Conservation (phyloP, 352 stramenopile species). For the Pythium vanterpoolii region DNA sequence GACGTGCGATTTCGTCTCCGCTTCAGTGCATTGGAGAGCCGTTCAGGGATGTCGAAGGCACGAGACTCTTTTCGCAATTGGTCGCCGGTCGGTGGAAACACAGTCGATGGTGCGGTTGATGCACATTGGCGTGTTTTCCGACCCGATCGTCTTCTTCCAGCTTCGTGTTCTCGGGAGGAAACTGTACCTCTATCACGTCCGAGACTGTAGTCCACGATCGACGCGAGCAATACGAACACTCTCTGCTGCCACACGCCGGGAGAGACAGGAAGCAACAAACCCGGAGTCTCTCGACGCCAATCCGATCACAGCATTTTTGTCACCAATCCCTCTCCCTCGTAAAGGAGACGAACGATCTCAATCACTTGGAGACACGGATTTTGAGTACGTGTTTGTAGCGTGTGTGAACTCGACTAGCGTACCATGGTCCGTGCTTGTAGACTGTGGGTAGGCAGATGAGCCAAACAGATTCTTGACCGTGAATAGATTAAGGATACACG, state of each 20-base stretch:
- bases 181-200: conserved; percentile 27
- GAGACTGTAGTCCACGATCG: not conserved
- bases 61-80: conserved; percentile 4
- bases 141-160: conserved; percentile 18
- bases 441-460: conserved; percentile 11
- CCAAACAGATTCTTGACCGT: not conserved
- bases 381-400: not conserved
- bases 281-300: not conserved
- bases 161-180: conserved; percentile 14
- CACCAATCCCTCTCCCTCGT: not conserved
- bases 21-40: conserved; percentile 4
- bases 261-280: not conserved
- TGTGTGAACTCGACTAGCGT: conserved; percentile 5
- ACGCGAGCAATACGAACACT: not conserved
- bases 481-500: not conserved
- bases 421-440: conserved; percentile 8
- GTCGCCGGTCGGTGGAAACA: not conserved
- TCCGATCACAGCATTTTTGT: not conserved
- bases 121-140: conserved; percentile 17
- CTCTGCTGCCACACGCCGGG: too few relatives aligned
- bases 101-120: conserved; percentile 15
- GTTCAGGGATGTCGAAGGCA: conserved; percentile 9
- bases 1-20: conserved; percentile 2
- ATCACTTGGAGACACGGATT: not conserved
- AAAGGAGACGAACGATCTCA: not conserved